Conservation (phyloP, 495 filamentous ascomycete species). For the Viridothelium virens region DNA sequence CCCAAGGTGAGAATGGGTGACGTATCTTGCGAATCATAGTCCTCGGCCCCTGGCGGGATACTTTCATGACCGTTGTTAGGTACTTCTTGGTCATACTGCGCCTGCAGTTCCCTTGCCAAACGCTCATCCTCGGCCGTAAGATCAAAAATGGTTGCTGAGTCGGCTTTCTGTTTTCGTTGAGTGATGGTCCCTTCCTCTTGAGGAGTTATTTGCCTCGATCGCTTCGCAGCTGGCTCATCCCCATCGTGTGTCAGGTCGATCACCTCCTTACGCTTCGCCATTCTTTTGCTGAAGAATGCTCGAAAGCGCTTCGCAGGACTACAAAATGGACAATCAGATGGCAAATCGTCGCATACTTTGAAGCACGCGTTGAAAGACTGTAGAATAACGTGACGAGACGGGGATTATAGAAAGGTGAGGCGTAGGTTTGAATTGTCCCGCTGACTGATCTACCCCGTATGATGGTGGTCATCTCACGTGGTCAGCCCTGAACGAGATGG, state of each 20-base stretch:
- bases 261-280: constrained; percentile 2
- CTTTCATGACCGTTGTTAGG: not conserved
- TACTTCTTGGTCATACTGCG: constrained; percentile 10
- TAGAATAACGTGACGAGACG: not conserved
- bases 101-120: constrained; percentile 14
- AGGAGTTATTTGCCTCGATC: not conserved
- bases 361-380: not conserved
- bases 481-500: no score
- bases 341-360: not conserved
- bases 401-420: no score
- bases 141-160: not conserved
- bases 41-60: not conserved
- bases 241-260: not conserved
- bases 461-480: no score
- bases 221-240: not conserved
- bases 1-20: not conserved
- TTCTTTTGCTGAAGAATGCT: not conserved
- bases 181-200: no score
- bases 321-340: not conserved
- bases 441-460: no score
- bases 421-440: no score
- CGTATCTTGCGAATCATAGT: not conserved
- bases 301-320: not conserved
- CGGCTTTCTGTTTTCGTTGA: not conserved
- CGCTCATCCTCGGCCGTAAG: constrained; percentile 7